phyloP scores from a whole-genome alignment of 768 basidiomycete species.

The Tricholoma matsutake region DNA sequence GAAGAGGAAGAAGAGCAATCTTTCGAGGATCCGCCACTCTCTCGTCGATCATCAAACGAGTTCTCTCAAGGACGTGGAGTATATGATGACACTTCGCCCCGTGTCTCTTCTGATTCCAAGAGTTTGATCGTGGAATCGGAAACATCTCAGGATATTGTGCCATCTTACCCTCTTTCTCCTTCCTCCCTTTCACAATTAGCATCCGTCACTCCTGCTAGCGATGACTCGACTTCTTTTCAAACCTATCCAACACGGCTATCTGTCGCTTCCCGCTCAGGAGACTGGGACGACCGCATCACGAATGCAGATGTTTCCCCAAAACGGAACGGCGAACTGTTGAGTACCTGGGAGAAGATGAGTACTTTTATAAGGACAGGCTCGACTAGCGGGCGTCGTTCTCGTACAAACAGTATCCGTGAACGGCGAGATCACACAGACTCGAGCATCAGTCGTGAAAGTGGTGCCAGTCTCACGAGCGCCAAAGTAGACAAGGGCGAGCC shows the following conservation, averaged over 20 bases:
- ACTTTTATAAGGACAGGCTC: slow-evolving; percentile 66
- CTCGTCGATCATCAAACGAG: slow-evolving; percentile 47
- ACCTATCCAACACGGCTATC: slow-evolving; percentile 60
- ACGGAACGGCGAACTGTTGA: slow-evolving; percentile 51
- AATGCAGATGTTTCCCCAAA: slow-evolving; percentile 48
- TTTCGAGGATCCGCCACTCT: slow-evolving; percentile 49
- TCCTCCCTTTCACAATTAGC: slow-evolving; percentile 42
- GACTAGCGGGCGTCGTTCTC: slow-evolving; percentile 68
- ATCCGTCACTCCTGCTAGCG: slow-evolving; percentile 37
- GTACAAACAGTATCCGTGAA: slow-evolving; percentile 75
- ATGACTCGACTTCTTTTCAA: slow-evolving; percentile 51
- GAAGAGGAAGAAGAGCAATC: slow-evolving; percentile 36
- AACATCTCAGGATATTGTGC: slow-evolving; percentile 48
- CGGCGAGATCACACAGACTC: slow-evolving; percentile 70
- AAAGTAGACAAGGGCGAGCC: slow-evolving; percentile 54
- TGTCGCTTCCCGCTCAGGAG: slow-evolving; percentile 55
- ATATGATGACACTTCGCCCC: slow-evolving; percentile 51
- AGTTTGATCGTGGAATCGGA: slow-evolving; percentile 64
- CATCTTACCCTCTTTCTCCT: slow-evolving; percentile 46
- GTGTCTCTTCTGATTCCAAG: slow-evolving; percentile 56
- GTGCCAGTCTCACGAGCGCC: slow-evolving; percentile 61
- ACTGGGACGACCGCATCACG: slow-evolving; percentile 46
- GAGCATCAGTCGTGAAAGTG: slow-evolving; percentile 72
- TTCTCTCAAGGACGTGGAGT: slow-evolving; percentile 39
- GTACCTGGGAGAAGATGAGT: slow-evolving; percentile 69